Evolutionary conservation across 2,329 filamentous ascomycete species (phyloP), one percentile per base, ranked within the genome.

Genomic region (Zymoseptoria crescenta): DNA sequence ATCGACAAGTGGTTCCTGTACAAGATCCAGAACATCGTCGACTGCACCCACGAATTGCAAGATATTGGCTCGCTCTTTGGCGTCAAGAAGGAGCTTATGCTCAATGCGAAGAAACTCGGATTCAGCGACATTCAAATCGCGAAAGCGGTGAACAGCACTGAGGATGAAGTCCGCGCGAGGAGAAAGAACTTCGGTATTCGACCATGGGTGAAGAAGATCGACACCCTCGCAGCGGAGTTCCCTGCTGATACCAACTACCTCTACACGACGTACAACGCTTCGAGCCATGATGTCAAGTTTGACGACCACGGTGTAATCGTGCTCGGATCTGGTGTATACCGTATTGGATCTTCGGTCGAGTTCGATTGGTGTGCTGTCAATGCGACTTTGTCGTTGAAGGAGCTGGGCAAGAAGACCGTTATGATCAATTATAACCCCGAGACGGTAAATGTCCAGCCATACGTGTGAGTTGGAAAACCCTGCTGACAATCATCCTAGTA

Each of bases 1-100:
- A 99, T 99, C 70, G 94, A 97, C 80, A 96, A 96, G 78, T 97
- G 94, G 94, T 99, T 99, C 82, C 79, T 99, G 69, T 85, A 96
- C 85, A 97, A 99, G 83, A 85, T 99, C 55, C 87, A 96, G 79
- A 97, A 97, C 80, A 89, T 99, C 70, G 94, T 96, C 56, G 85
- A 97, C 75, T 92, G 88, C 79, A 90, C 88, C 61, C 85, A 85
- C 66, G 89, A 96, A 74, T 85, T 99, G 63, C 85, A 96, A 78
- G 84, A 87, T 30, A 85, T 91, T 61, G 92, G 91, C 66, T 88
- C 86, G 70, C 82, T 99, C 52, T 86, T 88, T 69, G 88, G 86
- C 57, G 79, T 99, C 63, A 93, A 92, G 80, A 89, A 92, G 76
- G 92, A 96, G 71, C 84, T 94, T 62, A 80, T 99, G 70, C 76